phyloP scores from a whole-genome alignment of 2,329 filamentous ascomycete species.

The Nakataea oryzae region DNA sequence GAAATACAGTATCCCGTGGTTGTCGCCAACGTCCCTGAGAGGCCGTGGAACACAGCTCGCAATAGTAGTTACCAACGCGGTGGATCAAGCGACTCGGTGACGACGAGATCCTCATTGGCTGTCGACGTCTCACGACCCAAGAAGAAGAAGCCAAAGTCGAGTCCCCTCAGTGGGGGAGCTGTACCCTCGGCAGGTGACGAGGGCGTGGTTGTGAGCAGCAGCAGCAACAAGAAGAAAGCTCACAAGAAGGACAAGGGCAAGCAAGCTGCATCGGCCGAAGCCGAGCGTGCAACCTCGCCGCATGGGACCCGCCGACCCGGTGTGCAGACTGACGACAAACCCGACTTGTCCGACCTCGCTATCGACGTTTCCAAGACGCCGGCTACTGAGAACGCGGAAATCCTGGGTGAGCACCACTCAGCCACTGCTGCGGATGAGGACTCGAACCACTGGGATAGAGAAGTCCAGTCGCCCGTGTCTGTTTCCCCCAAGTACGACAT shows the following conservation, averaged over 20 bases:
- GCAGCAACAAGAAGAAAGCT: neutral
- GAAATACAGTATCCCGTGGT: conserved; percentile 78
- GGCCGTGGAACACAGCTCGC: conserved; percentile 18
- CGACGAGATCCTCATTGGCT: neutral
- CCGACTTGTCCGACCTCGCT: conserved; percentile 3
- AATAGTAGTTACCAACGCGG: neutral
- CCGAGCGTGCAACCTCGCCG: conserved; percentile 3
- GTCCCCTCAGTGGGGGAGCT: neutral
- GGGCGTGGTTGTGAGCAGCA: neutral
- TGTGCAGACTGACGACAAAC: conserved; percentile 2
- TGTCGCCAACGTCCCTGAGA: conserved; percentile 44
- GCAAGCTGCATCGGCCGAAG: conserved; percentile 1
- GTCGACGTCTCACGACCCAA: neutral
- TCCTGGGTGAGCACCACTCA: neutral
- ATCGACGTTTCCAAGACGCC: conserved; percentile 6
- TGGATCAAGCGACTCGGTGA: neutral
- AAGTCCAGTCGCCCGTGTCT: conserved; percentile 1
- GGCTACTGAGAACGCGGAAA: conserved; percentile 6
- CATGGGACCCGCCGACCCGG: conserved; percentile 1
- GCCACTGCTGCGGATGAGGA: conserved; percentile 9
- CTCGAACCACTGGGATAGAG: conserved; percentile 8
- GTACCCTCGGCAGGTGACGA: neutral
- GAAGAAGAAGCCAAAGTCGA: neutral
- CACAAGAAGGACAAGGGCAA: conserved; percentile 14
- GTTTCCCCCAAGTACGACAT: conserved; percentile 9